A percentile compares a stretch with the other conserved stretches of the same genome.
Conservation (phyloP, 441 rosid genomes). For the Adansonia grandidieri region DNA sequence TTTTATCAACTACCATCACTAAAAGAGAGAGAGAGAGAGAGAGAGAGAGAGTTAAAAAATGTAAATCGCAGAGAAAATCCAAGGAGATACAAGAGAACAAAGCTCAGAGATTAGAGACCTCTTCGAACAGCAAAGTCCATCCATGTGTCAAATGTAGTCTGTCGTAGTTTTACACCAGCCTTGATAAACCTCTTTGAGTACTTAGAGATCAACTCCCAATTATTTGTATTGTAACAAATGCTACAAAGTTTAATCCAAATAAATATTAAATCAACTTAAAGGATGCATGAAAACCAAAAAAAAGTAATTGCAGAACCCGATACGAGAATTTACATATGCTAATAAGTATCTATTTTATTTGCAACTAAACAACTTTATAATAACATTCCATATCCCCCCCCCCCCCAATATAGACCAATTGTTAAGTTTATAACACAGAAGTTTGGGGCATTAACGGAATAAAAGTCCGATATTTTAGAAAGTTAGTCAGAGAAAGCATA, state of each 20-base stretch:
- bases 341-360: background rate
- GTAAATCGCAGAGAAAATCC: conserved; percentile 21
- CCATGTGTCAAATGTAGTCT: conserved; percentile 75
- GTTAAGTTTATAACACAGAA: background rate
- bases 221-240: conserved; percentile 65
- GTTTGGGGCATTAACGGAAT: background rate
- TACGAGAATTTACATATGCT: background rate
- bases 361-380: background rate
- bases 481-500: background rate
- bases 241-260: conserved; percentile 55
- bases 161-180: conserved; percentile 73
- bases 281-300: background rate
- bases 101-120: conserved; percentile 45
- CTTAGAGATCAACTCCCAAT: conserved; percentile 77
- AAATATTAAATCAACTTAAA: conserved; percentile 20
- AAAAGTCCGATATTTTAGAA: background rate
- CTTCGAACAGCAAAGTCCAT: conserved; percentile 80
- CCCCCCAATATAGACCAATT: background rate
- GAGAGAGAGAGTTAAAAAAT: background rate
- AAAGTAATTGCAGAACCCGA: background rate
- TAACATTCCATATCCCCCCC: background rate
- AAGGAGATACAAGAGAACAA: conserved; percentile 19
- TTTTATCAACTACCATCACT: background rate
- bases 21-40: background rate
- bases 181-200: conserved; percentile 62